A percentile compares a stretch with the other conserved stretches of the same genome.
These are phyloP conservation scores for Porphyra umbilicalis DNA, from an alignment of 31 red algal species.

Conservation along the genomic window DNA sequence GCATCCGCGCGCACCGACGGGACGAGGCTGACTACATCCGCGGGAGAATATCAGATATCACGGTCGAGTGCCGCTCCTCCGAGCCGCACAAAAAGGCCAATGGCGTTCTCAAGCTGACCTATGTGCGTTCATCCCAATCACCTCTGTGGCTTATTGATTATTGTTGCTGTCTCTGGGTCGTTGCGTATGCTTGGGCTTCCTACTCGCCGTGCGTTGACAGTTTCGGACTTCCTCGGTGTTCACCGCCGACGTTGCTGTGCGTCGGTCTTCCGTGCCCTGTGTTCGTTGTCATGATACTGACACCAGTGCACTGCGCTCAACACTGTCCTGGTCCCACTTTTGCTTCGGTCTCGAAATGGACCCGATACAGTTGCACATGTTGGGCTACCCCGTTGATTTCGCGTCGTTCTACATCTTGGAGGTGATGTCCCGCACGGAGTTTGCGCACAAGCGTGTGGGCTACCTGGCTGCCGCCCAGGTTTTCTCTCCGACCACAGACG, in stretches of 20 bases:
- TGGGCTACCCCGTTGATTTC: conserved; percentile 60
- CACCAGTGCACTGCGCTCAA: not conserved
- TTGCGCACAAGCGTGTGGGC: conserved; percentile 86
- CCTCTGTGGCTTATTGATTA: not conserved
- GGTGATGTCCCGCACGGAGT: conserved; percentile 86
- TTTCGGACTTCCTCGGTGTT: too few species aligned
- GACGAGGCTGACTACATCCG: conserved; percentile 86
- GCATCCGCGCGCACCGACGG: conserved; percentile 86
- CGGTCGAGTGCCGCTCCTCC: conserved; percentile 54
- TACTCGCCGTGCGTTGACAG: too few species aligned
- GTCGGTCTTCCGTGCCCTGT: too few species aligned
- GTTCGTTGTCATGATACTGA: not conserved
- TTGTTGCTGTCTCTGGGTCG: too few species aligned
- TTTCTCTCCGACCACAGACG: conserved; percentile 83
- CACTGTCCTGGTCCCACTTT: not conserved
- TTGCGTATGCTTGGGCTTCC: too few species aligned
- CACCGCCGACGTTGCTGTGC: too few species aligned
- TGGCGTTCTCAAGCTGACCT: conserved; percentile 91
- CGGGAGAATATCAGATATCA: conserved; percentile 54
- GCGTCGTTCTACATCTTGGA: conserved; percentile 88
- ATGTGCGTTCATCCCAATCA: conserved; percentile 32
- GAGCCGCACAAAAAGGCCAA: conserved; percentile 81
- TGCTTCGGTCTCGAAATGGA: too few species aligned
- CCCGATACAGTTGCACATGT: conserved; percentile 72
- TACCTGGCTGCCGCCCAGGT: conserved; percentile 92